phyloP scores from a whole-genome alignment of 2,329 filamentous ascomycete species.

The Dryadomyces sulphureus region DNA sequence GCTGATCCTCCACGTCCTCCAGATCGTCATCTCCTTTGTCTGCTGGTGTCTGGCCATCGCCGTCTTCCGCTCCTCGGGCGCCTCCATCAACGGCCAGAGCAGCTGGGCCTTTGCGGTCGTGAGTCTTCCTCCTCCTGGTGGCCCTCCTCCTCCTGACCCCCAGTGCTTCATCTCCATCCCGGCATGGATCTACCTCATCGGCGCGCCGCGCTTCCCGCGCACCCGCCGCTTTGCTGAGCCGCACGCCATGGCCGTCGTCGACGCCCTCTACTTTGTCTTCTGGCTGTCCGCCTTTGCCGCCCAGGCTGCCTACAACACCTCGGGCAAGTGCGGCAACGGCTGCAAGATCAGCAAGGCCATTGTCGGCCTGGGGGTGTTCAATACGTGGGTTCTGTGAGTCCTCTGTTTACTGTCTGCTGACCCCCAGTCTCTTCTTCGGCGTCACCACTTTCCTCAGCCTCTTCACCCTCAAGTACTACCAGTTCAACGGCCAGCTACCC shows the following conservation, averaged over 20 bases:
- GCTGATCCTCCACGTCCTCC: slow-evolving; percentile 39
- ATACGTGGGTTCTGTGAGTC: slow-evolving; percentile 32
- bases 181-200: slow-evolving; percentile 49
- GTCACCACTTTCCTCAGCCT: slow-evolving; percentile 39
- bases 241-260: slow-evolving; percentile 43
- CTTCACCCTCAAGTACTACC: slow-evolving; percentile 47
- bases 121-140: slow-evolving; percentile 16
- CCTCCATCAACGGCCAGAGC: slow-evolving; percentile 39
- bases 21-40: slow-evolving; percentile 39
- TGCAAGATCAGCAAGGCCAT: slow-evolving; percentile 49
- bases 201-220: slow-evolving; percentile 48
- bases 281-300: slow-evolving; percentile 55
- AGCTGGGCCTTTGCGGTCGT: slow-evolving; percentile 52
- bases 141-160: neutral
- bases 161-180: slow-evolving; percentile 52
- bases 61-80: slow-evolving; percentile 34
- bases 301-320: slow-evolving; percentile 48
- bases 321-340: slow-evolving; percentile 35
- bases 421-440: slow-evolving; percentile 37
- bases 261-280: slow-evolving; percentile 41
- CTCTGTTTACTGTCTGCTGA: neutral
- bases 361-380: slow-evolving; percentile 47
- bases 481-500: slow-evolving; percentile 44
- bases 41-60: slow-evolving; percentile 45
- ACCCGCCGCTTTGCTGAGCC: slow-evolving; percentile 47